Base-by-base conservation (phyloP, 805 yeast species). In the Candida berthetii region DNA sequence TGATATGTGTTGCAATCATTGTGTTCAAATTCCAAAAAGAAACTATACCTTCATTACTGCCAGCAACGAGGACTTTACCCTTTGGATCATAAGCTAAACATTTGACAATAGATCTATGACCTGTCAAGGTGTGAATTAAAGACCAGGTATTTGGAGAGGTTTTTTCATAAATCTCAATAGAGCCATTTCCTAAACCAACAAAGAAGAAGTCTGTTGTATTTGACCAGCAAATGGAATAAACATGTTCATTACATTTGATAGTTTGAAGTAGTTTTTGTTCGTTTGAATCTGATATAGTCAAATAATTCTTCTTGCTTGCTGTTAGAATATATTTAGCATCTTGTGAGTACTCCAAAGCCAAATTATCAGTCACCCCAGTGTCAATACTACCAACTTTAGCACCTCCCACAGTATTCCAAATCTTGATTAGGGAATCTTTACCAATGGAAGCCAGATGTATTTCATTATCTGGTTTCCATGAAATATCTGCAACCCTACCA, bases 41-140 rank as follows among this genome's bases (percentile, higher is more conserved):
- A 7, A 76, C 68, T 16, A 72, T 65, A 20, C 84, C 84, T 45
- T 78, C 85, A 42, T 69, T 71, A 16, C 81, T 65, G 0, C 85
- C 87, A 2, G 70, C 71, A 3, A 72, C 69, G 10, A 82, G 42
- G 48, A 57, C 72, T 18, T 60, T 49, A 0, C 82, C 87, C 38
- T 66, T 52, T 3, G 82, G 80, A 49, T 78, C 84, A 39, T 77
- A 57, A 15, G 61, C 60, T 13, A 78, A 43, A 25, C 71, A 52
- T 3, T 74, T 68, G 3, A 75, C 68, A 1, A 79, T 61, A 1
- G 81, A 71, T 33, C 76, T 62, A 49, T 80, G 85, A 1, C 74
- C 74, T 13, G 55, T 46, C n/a, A 66, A 47, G 5, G 54, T 50
- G 17, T 50, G 42, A 2, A 49, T 15, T 1, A 40, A 35, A 2